A percentile compares a stretch with the other conserved stretches of the same genome.
Evolutionary conservation across 495 filamentous ascomycete genomes (phyloP).

Genomic region (Tuber calosporum): DNA sequence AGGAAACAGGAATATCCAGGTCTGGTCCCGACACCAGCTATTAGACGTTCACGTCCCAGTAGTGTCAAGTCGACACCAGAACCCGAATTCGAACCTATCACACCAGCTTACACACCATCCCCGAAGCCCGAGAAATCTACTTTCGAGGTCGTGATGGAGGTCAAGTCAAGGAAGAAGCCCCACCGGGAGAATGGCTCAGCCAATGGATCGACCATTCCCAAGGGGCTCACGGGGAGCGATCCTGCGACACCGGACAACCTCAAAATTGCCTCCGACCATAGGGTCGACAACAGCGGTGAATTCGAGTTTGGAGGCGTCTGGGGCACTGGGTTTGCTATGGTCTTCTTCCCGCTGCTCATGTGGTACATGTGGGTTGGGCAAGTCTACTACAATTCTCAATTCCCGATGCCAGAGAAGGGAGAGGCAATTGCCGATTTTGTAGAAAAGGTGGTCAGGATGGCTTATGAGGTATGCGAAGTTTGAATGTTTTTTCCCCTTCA

Average conservation of each 20-base stretch:
- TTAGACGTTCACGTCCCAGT: slow-evolving; percentile 40
- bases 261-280: slow-evolving; percentile 58
- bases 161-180: background rate
- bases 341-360: slow-evolving; percentile 87
- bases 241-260: slow-evolving; percentile 59
- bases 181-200: slow-evolving; percentile 43
- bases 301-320: slow-evolving; percentile 83
- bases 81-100: background rate
- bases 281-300: slow-evolving; percentile 68
- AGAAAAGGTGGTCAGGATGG: slow-evolving; percentile 57
- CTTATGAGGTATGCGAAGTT: slow-evolving; percentile 51
- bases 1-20: slow-evolving; percentile 55
- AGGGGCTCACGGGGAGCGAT: slow-evolving; percentile 41
- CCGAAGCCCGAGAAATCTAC: background rate
- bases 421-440: slow-evolving; percentile 63
- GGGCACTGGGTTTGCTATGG: slow-evolving; percentile 76
- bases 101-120: background rate
- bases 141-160: background rate
- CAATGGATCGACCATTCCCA: background rate
- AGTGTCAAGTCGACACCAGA: background rate
- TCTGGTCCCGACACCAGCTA: slow-evolving; percentile 53
- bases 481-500: background rate
- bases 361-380: slow-evolving; percentile 99
- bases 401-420: slow-evolving; percentile 60
- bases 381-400: slow-evolving; percentile 76